Percentiles rank a stretch among this genome's conserved stretches.
These are phyloP conservation scores for Tolypocladium album DNA, from an alignment of 2,329 filamentous ascomycete genomes.

Conservation along the genomic window DNA sequence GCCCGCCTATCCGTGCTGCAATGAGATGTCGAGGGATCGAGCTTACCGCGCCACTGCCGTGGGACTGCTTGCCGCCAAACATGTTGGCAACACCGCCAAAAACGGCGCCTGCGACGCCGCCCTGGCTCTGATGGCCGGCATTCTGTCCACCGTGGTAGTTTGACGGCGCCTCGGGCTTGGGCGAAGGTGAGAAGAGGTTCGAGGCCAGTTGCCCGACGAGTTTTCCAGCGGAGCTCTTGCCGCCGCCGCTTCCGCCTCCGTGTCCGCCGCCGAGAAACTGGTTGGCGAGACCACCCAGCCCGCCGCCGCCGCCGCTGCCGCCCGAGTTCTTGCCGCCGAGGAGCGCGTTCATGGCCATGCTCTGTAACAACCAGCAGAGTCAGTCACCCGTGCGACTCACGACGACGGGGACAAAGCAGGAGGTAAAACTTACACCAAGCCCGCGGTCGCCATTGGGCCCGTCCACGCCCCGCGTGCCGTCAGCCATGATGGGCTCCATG, in stretches of 20 bases:
- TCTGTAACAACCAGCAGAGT: slow-evolving; percentile 24
- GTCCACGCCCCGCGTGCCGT: slow-evolving; percentile 37
- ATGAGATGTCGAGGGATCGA: no score
- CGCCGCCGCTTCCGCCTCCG: slow-evolving; percentile 18
- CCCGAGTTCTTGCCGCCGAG: slow-evolving; percentile 33
- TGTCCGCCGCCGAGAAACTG: slow-evolving; percentile 32
- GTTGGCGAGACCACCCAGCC: slow-evolving; percentile 14
- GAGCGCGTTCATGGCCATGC: slow-evolving; percentile 50
- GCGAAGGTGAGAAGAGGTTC: slow-evolving; percentile 37
- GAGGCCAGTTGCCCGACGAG: slow-evolving; percentile 46
- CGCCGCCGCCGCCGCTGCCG: slow-evolving; percentile 13
- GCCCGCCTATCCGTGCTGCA: background rate
- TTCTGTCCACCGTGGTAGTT: slow-evolving; percentile 39
- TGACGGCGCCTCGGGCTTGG: slow-evolving; percentile 33
- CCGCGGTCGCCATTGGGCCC: slow-evolving; percentile 49
- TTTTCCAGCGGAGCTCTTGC: slow-evolving; percentile 37
- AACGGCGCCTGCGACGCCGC: slow-evolving; percentile 40
- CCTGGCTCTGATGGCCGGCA: slow-evolving; percentile 26
- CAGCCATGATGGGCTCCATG: slow-evolving; percentile 47
- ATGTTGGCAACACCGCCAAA: slow-evolving; percentile 47
- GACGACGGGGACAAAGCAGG: background rate
- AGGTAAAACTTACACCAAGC: slow-evolving; percentile 46
- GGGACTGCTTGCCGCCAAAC: slow-evolving; percentile 33
- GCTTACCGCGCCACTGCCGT: slow-evolving; percentile 19
- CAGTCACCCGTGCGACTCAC: background rate